These are phyloP conservation scores for Jacaranda mimosifolia DNA, from an alignment of 257 asterid genomes.

Conservation along the genomic window DNA sequence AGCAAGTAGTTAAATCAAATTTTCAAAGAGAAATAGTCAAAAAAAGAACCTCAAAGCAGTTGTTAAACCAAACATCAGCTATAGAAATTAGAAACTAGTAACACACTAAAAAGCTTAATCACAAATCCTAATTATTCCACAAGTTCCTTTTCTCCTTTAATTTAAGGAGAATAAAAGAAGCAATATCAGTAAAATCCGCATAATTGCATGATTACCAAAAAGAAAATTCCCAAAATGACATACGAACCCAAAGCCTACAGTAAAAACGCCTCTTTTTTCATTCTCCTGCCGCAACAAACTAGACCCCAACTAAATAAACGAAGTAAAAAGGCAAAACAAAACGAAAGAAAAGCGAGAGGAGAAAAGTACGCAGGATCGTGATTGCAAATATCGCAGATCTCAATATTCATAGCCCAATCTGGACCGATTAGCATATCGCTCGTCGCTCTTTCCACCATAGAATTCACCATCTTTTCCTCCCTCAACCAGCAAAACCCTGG, in stretches of 20 bases:
- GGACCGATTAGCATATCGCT: constrained; percentile 98
- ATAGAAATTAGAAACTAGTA: background rate
- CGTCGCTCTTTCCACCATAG: constrained; percentile 96
- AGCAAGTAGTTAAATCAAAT: background rate
- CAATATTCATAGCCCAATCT: constrained; percentile 99
- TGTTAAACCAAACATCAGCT: background rate
- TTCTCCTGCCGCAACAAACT: constrained; percentile 21
- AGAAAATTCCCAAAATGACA: background rate
- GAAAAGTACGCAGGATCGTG: constrained; percentile 89
- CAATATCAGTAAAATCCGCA: background rate
- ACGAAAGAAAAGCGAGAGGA: constrained; percentile 8
- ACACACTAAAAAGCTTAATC: background rate
- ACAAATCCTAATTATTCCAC: background rate
- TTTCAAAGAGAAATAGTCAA: background rate
- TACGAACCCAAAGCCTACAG: background rate
- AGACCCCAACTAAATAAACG: background rate
- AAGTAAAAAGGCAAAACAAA: background rate
- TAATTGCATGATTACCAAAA: background rate
- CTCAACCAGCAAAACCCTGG: constrained; percentile 43
- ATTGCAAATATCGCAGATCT: constrained; percentile 98
- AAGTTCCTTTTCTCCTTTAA: background rate
- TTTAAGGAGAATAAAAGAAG: constrained; percentile 5
- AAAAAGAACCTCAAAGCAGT: background rate
- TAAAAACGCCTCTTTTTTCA: constrained; percentile 15
- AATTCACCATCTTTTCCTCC: constrained; percentile 72